phyloP scores from a whole-genome alignment of 805 yeast species.

The Danielozyma ontarioensis region DNA sequence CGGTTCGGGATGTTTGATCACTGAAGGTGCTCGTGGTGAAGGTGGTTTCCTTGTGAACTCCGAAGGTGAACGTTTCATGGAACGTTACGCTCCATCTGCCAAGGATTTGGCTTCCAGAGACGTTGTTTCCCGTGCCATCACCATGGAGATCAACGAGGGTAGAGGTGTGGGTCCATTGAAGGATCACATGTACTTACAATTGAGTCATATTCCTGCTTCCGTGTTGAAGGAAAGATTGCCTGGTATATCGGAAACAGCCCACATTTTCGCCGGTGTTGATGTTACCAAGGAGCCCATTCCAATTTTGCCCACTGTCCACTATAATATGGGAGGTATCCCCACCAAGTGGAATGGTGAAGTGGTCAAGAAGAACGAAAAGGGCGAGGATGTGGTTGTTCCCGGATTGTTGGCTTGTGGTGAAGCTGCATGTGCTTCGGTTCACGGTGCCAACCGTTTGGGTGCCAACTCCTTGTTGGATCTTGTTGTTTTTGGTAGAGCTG shows the following conservation, averaged over 20 bases:
- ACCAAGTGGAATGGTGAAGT: conserved; percentile 97
- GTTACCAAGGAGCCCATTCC: conserved; percentile 99
- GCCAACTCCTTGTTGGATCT: conserved; percentile 95
- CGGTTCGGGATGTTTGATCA: conserved; percentile 97
- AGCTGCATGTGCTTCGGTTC: conserved; percentile 98
- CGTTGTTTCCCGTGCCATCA: conserved; percentile 96
- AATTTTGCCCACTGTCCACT: conserved; percentile 95
- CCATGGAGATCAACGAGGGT: conserved; percentile 97
- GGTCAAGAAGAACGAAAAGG: conserved; percentile 72
- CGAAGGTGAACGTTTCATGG: conserved; percentile 99
- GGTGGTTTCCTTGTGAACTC: conserved; percentile 96
- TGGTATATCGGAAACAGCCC: conserved; percentile 98
- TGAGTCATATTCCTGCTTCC: conserved; percentile 87
- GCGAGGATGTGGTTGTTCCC: conserved; percentile 86
- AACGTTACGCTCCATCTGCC: conserved; percentile 97
- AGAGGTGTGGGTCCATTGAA: conserved; percentile 97
- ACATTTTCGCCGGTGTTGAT: conserved; percentile 98
- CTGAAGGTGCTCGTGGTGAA: conserved; percentile 99
- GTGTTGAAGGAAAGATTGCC: conserved; percentile 95
- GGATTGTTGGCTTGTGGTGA: conserved; percentile 98
- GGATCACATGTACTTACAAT: conserved; percentile 93
- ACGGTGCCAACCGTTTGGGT: conserved; percentile 98
- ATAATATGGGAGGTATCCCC: conserved; percentile 99
- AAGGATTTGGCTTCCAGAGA: conserved; percentile 98
- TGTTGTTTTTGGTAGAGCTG: conserved; percentile 98